A percentile compares a stretch with the other conserved stretches of the same genome.
Evolutionary conservation across 2,329 filamentous ascomycete species (phyloP).

Genomic region (Peltaster fructicola): DNA sequence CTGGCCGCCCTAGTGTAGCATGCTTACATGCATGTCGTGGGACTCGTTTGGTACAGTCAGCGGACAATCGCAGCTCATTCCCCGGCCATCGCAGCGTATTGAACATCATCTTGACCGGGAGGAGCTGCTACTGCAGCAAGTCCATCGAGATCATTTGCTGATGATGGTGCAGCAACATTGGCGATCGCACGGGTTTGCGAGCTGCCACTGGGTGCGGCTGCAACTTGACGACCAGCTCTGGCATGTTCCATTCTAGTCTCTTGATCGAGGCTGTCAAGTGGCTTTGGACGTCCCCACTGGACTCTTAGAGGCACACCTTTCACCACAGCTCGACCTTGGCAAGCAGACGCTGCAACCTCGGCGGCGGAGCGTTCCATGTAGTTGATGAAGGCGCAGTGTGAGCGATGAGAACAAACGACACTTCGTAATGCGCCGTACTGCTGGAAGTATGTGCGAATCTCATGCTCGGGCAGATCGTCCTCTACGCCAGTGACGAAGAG

Average conservation of each 20-base stretch:
- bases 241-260: constrained; percentile 70
- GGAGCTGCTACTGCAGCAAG: constrained; percentile 49
- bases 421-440: constrained; percentile 80
- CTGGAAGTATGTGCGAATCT: constrained; percentile 78
- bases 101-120: constrained; percentile 58
- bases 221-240: constrained; percentile 57
- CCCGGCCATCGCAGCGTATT: constrained; percentile 73
- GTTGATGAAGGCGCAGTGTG: constrained; percentile 93
- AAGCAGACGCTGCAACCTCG: constrained; percentile 67
- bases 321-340: constrained; percentile 76
- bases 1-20: too few relatives aligned
- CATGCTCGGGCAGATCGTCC: constrained; percentile 86
- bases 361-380: constrained; percentile 71
- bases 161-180: constrained; percentile 22
- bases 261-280: constrained; percentile 77
- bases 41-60: too few relatives aligned
- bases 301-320: constrained; percentile 79
- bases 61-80: constrained; percentile 47
- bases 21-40: too few relatives aligned
- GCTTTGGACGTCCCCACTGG: constrained; percentile 83
- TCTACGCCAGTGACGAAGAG: constrained; percentile 91
- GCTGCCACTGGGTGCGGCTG: constrained; percentile 23
- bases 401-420: constrained; percentile 87
- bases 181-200: constrained; percentile 12
- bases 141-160: constrained; percentile 25